These are phyloP conservation scores for Mytilinidion resinicola DNA, from an alignment of 495 filamentous ascomycete genomes.

Conservation along the genomic window DNA sequence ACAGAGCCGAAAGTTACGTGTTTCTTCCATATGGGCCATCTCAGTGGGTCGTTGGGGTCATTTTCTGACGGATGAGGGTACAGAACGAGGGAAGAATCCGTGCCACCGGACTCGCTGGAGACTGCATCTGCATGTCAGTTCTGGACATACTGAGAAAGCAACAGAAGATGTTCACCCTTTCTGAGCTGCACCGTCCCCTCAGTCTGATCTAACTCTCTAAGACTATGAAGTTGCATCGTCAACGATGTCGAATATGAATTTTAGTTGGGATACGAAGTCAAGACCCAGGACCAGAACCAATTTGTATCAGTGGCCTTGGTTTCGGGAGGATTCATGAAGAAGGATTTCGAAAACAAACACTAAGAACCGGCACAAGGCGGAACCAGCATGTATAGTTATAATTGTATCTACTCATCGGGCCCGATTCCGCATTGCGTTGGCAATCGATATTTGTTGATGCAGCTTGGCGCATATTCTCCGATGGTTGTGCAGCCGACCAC, in stretches of 20 bases:
- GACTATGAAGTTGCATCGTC: slow-evolving; percentile 22
- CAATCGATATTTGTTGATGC: no score
- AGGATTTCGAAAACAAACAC: not conserved
- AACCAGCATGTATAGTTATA: no score
- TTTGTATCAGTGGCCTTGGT: slow-evolving; percentile 3
- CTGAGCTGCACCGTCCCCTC: slow-evolving; percentile 36
- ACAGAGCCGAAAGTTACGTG: slow-evolving; percentile 30
- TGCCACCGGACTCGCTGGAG: not conserved
- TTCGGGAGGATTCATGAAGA: slow-evolving; percentile 14
- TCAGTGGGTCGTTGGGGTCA: slow-evolving; percentile 30
- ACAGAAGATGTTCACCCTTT: not conserved
- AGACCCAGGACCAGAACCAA: slow-evolving; percentile 22
- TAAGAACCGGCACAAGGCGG: no score
- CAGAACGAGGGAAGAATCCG: slow-evolving; percentile 12
- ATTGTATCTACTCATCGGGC: no score
- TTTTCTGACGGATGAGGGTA: slow-evolving; percentile 26
- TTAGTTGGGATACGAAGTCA: slow-evolving; percentile 17
- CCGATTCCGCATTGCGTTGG: no score
- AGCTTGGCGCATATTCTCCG: not conserved
- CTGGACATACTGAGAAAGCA: not conserved
- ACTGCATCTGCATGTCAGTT: not conserved
- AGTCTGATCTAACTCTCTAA: slow-evolving; percentile 32
- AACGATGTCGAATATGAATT: not conserved
- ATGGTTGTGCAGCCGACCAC: not conserved
- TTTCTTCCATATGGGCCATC: slow-evolving; percentile 36